Evolutionary conservation across 164 flowering plant genomes (phyloP), one percentile per base, ranked within the genome.

Genomic region (Echeveria elegans): DNA sequence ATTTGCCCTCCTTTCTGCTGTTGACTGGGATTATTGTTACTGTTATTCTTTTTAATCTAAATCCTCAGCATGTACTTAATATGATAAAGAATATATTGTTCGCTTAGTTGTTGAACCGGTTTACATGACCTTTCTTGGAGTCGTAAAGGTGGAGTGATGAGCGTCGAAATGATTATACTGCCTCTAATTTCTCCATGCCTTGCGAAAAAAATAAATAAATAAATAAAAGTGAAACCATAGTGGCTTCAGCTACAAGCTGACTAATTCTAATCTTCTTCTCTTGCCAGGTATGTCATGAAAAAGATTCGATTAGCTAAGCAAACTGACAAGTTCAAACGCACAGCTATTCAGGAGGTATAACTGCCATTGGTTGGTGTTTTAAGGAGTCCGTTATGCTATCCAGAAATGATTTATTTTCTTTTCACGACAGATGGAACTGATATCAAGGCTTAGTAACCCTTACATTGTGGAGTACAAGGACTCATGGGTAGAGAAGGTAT

Each of bases 401-500:
- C 12, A 7, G 37, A 34, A 34, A 34, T 28, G 9, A 64, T 21
- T 21, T 32, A 10, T 43, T 40, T n/a, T 23, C 45, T 15, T 26
- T 34, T 43, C 45, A 15, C 71, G 5, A 34, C 77, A 85, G 89
- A 85, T 85, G 89, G 68, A 66, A 61, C 67, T 85, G 75, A 82
- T 85, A 45, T 70, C 82, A 47, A 76, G 74, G 69, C 71, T 83
- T 11, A 71, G 70, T 23, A 76, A 80, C 71, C 82, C 84, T 7
- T 83, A 82, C 40, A 78, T 83, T 37, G 81, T 85, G 48, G 79
- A 72, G 72, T 82, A 71, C 75, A 85, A 82, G 69, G 89, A 85
- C 71, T 68, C 84, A 18, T 85, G 89, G 89, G 87, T 80, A 58
- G 89, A 85, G 34, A 83, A 85, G 89, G 89, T 85, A 76, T 30